Evolutionary conservation across 225 moss, liverwort and hornwort genomes (phyloP).

Genomic region (Pseudisothecium myosuroides): DNA sequence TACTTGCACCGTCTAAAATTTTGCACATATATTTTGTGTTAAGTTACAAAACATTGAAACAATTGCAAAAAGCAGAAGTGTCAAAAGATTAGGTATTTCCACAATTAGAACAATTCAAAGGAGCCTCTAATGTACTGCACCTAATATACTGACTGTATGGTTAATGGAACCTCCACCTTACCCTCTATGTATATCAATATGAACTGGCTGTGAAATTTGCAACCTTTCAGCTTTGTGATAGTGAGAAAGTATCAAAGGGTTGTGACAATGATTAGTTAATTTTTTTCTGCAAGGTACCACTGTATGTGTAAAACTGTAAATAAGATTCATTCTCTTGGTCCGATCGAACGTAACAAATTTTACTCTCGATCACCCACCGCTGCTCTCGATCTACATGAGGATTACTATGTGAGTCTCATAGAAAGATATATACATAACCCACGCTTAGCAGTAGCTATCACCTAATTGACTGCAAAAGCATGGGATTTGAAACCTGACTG

Average conservation of each 20-base stretch:
- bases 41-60: no score
- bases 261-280: background rate
- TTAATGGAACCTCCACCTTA: background rate
- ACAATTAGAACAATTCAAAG: background rate
- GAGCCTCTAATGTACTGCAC: background rate
- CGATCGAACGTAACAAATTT: slow-evolving; percentile 20
- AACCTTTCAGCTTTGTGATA: background rate
- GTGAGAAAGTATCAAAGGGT: background rate
- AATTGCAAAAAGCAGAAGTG: no score
- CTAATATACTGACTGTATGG: background rate
- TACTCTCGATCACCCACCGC: slow-evolving; percentile 20
- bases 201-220: background rate
- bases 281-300: background rate
- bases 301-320: background rate
- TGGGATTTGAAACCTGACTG: background rate
- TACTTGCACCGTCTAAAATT: background rate
- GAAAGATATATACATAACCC: no score
- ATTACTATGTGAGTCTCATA: background rate
- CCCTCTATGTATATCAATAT: background rate
- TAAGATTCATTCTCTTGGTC: slow-evolving; percentile 66
- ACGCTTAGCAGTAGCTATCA: background rate
- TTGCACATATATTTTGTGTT: background rate
- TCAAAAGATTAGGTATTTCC: background rate
- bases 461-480: background rate
- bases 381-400: slow-evolving; percentile 17